A percentile compares a stretch with the other conserved stretches of the same genome.
phyloP scores from a whole-genome alignment of 768 basidiomycete species.

The Russula sp. region DNA sequence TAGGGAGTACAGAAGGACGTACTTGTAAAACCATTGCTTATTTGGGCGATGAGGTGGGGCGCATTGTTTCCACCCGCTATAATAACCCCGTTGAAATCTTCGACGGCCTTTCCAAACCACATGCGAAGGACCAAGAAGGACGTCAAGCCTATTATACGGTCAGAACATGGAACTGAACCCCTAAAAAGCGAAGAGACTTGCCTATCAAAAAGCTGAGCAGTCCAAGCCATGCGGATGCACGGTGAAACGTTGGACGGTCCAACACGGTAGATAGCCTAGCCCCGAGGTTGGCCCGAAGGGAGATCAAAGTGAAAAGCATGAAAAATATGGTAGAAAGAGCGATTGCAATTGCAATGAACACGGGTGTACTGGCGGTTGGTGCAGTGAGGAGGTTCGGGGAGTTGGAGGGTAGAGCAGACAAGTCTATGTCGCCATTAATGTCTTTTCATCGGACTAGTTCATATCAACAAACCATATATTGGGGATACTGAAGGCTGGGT shows the following conservation, averaged over 20 bases:
- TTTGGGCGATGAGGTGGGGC: constrained; percentile 52
- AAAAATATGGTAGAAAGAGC: constrained; percentile 55
- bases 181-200: constrained; percentile 25
- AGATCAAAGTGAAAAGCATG: constrained; percentile 54
- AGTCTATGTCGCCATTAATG: constrained; percentile 37
- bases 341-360: constrained; percentile 55
- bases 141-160: constrained; percentile 43
- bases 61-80: constrained; percentile 42
- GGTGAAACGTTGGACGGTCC: constrained; percentile 52
- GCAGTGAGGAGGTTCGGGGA: constrained; percentile 52
- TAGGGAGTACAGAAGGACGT: constrained; percentile 26
- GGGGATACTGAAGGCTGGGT: constrained; percentile 49
- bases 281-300: constrained; percentile 58
- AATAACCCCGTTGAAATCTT: constrained; percentile 68
- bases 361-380: constrained; percentile 53
- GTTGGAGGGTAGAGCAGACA: constrained; percentile 51
- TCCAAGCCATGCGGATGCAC: constrained; percentile 64
- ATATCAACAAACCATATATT: constrained; percentile 45
- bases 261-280: constrained; percentile 42
- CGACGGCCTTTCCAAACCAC: constrained; percentile 74
- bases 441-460: background rate
- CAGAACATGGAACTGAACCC: background rate
- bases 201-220: constrained; percentile 71
- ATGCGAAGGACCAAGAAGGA: constrained; percentile 67
- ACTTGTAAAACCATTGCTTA: constrained; percentile 75